Evolutionary conservation across 2,329 filamentous ascomycete species (phyloP).

Genomic region (Penicillium sp.): DNA sequence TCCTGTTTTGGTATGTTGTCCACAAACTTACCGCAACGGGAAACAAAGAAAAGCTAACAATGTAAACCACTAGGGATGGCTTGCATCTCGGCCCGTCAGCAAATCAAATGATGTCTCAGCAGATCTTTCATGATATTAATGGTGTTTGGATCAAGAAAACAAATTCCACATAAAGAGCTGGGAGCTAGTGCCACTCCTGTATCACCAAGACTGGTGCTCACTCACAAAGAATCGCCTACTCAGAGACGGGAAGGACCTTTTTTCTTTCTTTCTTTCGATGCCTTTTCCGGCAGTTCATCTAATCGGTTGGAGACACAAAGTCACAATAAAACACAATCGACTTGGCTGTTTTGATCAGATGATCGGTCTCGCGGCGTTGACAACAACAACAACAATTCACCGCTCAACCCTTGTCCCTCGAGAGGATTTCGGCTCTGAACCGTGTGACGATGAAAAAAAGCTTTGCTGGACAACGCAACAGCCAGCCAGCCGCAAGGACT

Average conservation of each 20-base stretch:
- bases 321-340: not conserved
- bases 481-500: not conserved
- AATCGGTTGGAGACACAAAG: not conserved
- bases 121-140: slow-evolving; percentile 35
- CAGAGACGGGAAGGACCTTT: not conserved
- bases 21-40: slow-evolving; percentile 6
- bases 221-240: not conserved
- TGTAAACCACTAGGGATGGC: slow-evolving; percentile 31
- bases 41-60: slow-evolving; percentile 14
- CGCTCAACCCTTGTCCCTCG: not conserved
- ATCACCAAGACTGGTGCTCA: not conserved
- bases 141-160: slow-evolving; percentile 22
- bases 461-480: not conserved
- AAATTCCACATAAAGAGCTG: slow-evolving; percentile 2
- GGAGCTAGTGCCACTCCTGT: not conserved
- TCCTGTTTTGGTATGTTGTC: slow-evolving; percentile 36
- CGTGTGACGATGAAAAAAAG: no score
- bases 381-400: not conserved
- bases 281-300: not conserved
- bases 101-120: slow-evolving; percentile 35
- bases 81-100: slow-evolving; percentile 38
- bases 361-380: not conserved
- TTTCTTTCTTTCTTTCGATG: not conserved
- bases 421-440: not conserved
- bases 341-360: not conserved